Evolutionary conservation across 1,284 basidiomycete genomes (phyloP).

Genomic region (Mycosarcoma maydis): DNA sequence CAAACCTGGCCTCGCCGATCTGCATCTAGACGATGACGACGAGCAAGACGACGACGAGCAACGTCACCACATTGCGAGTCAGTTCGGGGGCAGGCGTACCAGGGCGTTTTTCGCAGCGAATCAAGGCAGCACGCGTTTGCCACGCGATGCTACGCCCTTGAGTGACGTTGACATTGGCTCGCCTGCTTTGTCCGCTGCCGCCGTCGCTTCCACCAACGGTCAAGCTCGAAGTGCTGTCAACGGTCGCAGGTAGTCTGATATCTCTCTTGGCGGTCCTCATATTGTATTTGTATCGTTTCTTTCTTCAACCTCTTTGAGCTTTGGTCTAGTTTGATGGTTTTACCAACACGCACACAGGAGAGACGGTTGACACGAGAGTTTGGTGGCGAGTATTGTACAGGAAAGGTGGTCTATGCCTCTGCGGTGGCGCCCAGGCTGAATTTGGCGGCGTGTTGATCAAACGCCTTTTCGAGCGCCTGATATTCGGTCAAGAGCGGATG

Average conservation of each 20-base stretch:
- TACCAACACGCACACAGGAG: no score
- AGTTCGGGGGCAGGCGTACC: slow-evolving; percentile 3
- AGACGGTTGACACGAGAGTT: no score
- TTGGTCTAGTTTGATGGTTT: no score
- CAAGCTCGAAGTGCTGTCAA: slow-evolving; percentile 8
- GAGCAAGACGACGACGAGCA: slow-evolving; percentile 23
- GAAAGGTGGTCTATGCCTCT: slow-evolving; percentile 8
- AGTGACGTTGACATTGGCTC: slow-evolving; percentile 43
- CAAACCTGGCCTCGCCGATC: slow-evolving; percentile 32
- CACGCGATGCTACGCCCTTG: slow-evolving; percentile 36
- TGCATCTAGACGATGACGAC: slow-evolving; percentile 35
- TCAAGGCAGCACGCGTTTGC: background rate
- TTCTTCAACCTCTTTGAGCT: background rate
- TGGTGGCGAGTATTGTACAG: no score
- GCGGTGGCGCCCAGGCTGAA: slow-evolving; percentile 20
- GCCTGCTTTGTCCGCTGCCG: slow-evolving; percentile 23
- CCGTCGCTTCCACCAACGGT: slow-evolving; percentile 11
- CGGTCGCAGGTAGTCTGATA: slow-evolving; percentile 20
- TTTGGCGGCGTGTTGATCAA: slow-evolving; percentile 21
- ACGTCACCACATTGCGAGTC: slow-evolving; percentile 3
- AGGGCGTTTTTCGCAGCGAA: slow-evolving; percentile 3
- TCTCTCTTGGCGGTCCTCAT: no score
- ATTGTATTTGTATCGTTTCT: slow-evolving; percentile 33
- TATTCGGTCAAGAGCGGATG: slow-evolving; percentile 35
- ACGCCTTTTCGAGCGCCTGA: slow-evolving; percentile 11